Conservation (phyloP, 176 grass and related monocot genomes). For the Triticum urartu region DNA sequence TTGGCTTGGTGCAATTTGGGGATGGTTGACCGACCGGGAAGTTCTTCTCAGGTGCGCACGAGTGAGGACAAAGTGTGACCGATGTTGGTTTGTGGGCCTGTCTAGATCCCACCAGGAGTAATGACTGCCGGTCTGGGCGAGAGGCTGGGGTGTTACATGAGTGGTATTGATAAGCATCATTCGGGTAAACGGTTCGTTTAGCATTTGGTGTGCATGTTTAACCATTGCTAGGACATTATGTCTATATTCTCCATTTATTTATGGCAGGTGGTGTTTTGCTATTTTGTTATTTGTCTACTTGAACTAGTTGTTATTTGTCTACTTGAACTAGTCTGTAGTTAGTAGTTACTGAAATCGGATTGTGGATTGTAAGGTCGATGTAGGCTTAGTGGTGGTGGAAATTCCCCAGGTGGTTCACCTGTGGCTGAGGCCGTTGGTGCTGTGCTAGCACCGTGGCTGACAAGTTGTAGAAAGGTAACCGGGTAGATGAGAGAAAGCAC, state of each 20-base stretch:
- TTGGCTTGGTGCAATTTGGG: too few species aligned
- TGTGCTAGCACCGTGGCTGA: neutral
- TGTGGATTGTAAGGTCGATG: neutral
- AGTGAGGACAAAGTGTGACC: too few species aligned
- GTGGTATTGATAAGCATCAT: slow-evolving; percentile 14
- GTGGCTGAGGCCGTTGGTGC: neutral
- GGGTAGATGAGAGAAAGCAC: neutral
- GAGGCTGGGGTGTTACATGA: neutral
- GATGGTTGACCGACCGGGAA: too few species aligned
- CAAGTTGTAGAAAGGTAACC: neutral
- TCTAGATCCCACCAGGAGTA: too few species aligned
- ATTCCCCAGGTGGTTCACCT: neutral
- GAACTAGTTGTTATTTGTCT: neutral
- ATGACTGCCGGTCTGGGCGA: too few species aligned
- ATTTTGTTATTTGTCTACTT: neutral
- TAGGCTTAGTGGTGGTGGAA: neutral
- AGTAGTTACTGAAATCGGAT: neutral
- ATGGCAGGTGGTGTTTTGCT: neutral
- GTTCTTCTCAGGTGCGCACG: too few species aligned
- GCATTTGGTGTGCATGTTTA: neutral
- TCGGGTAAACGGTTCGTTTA: slow-evolving; percentile 1
- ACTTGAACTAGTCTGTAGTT: neutral
- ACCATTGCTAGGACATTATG: neutral
- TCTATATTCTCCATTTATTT: neutral
- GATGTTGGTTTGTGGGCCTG: too few species aligned